Conservation (phyloP, 495 filamentous ascomycete genomes). For the Parathielavia hyrcaniae region DNA sequence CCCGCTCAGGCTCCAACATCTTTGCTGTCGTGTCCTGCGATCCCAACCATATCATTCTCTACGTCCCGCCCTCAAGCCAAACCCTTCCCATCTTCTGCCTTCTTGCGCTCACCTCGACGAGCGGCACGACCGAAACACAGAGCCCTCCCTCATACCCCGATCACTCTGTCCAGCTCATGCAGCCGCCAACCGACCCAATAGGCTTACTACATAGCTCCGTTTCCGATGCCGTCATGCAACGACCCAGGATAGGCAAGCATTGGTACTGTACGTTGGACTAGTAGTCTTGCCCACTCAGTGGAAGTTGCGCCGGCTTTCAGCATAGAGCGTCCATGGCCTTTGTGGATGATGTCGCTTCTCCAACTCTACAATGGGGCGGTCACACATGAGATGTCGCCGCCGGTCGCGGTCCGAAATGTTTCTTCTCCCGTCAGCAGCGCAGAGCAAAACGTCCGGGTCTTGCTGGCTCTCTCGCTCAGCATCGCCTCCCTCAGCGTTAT, state of each 20-base stretch:
- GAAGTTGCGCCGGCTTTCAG: slow-evolving; percentile 1
- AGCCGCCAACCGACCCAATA: not conserved
- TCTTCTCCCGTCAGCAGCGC: not conserved
- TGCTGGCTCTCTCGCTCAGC: slow-evolving; percentile 27
- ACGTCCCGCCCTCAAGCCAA: not conserved
- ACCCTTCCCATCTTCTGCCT: no score
- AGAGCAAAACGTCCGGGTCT: slow-evolving; percentile 9
- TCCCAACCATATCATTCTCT: not conserved
- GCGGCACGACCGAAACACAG: no score
- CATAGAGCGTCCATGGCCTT: not conserved
- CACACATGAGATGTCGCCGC: not conserved
- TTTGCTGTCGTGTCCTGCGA: not conserved
- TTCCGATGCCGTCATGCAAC: slow-evolving; percentile 12
- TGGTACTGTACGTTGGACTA: slow-evolving; percentile 19
- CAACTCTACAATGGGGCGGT: not conserved
- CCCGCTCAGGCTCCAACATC: not conserved
- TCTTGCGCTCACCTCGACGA: no score
- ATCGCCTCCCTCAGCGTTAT: slow-evolving; percentile 49
- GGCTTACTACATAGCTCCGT: no score
- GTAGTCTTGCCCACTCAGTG: slow-evolving; percentile 16
- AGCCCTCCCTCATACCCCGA: no score
- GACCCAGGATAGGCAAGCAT: slow-evolving; percentile 13
- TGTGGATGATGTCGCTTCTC: not conserved
- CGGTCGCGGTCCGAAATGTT: not conserved
- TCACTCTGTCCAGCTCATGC: no score